A percentile compares a stretch with the other conserved stretches of the same genome.
Evolutionary conservation across 345 rosid species (phyloP).

Genomic region (Eutrema heterophyllum): DNA sequence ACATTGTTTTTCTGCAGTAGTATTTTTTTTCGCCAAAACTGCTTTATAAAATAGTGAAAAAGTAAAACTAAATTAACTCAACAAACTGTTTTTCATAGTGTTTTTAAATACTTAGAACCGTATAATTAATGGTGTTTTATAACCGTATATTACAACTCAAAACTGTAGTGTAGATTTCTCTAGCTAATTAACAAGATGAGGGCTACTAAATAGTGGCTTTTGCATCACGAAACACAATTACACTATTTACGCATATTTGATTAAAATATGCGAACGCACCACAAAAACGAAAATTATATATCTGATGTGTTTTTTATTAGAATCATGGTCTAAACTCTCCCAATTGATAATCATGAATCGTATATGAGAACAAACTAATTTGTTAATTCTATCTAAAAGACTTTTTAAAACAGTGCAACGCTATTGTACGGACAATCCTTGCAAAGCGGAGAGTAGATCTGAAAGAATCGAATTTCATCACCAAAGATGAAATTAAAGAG

Average conservation of each 20-base stretch:
- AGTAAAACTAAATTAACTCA: background rate
- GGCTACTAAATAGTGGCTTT: background rate
- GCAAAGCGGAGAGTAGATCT: constrained; percentile 12
- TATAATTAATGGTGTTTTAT: background rate
- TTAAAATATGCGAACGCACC: background rate
- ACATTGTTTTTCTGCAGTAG: background rate
- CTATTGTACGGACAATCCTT: constrained; percentile 22
- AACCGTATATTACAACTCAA: background rate
- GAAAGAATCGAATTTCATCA: constrained; percentile 19
- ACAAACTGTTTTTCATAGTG: background rate
- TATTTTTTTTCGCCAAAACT: background rate
- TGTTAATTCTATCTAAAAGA: background rate
- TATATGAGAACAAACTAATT: background rate
- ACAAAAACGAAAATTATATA: background rate
- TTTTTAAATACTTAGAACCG: background rate
- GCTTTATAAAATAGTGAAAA: background rate
- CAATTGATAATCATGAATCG: background rate
- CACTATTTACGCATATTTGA: background rate
- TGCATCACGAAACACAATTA: constrained; percentile 4
- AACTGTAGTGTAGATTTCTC: background rate
- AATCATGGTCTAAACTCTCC: background rate
- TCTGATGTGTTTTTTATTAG: background rate
- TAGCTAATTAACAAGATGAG: background rate
- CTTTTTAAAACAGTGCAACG: background rate
- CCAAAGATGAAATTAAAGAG: constrained; percentile 3